Base-by-base conservation (phyloP, 75 land plant genomes). In the Selaginella tamariscina region DNA sequence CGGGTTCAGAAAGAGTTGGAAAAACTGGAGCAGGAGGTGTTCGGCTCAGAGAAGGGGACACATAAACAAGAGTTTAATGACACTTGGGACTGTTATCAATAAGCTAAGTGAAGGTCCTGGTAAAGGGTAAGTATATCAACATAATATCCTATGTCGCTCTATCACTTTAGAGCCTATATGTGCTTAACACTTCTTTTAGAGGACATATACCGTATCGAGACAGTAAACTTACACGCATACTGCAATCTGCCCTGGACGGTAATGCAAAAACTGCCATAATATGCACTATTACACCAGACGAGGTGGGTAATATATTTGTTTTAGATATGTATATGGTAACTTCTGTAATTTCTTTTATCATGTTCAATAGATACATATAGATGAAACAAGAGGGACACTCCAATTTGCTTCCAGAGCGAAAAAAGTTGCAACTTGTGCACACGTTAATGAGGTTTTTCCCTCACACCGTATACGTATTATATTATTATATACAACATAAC, bases 361-460 rank as follows among this genome's bases (percentile, higher is more conserved):
- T 22, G 15, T 59, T 5, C 9, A 55, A 67, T 73, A 94, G 98
- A 71, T 82, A 63, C 99, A 95, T 65, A 72, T 91, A 31, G 99
- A 95, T 54, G 99, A 95, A 82, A 85, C 97, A 65, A 84, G 88
- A 64, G 95, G 96, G 59, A 95, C 99, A 29, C 81, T 95, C 31
- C 92, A 85, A 49, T 95, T 95, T 80, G 99, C 99, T 24, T 89
- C 88, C 77, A 83, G 99, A 70, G 99, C 99, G 39, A 95, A 95
- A 62, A 76, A 86, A 56, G 89, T 95, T 30, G 85, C 99, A 56
- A 95, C 85, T 55, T 95, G 99, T 68, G 97, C 82, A 20, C 91
- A 95, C 87, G 97, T 95, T 24, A 95, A 95, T 73, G 99, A 95
- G 84, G 99, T 95, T 0, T 26, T 55, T 55, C 65, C 32, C n/a